Conservation (phyloP, 371 early-diverging fungal species). For the Zychaea mexicana region DNA sequence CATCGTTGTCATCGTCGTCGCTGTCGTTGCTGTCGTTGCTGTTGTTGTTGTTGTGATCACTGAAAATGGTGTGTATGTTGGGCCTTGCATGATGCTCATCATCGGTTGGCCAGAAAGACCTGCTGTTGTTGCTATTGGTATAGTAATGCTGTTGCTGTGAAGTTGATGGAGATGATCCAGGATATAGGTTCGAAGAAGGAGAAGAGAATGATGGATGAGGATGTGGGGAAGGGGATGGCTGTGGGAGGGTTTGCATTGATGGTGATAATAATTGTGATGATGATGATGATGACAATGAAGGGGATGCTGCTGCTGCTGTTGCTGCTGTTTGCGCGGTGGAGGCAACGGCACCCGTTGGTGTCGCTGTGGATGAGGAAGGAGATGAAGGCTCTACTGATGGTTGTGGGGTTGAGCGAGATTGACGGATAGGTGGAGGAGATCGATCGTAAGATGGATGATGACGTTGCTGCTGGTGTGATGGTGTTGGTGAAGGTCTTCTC, state of each 20-base stretch:
- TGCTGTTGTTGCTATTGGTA: background rate
- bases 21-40: constrained; percentile 11
- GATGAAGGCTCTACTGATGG: background rate
- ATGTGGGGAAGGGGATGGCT: constrained; percentile 1
- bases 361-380: background rate
- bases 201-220: constrained; percentile 12
- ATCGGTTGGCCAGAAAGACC: background rate
- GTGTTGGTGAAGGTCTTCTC: background rate
- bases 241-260: background rate
- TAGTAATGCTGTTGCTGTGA: constrained; percentile 1
- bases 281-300: background rate
- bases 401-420: background rate
- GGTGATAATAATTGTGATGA: background rate
- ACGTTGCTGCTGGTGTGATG: background rate
- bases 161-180: background rate
- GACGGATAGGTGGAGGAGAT: constrained; percentile 5
- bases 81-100: background rate
- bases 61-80: background rate
- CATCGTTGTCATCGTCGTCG: constrained; percentile 16
- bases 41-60: too few relatives aligned
- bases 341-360: background rate
- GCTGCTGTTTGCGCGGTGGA: background rate
- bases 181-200: background rate
- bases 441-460: background rate
- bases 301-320: background rate